Conservation (phyloP, 768 basidiomycete species). For the Mycena chlorophos region DNA sequence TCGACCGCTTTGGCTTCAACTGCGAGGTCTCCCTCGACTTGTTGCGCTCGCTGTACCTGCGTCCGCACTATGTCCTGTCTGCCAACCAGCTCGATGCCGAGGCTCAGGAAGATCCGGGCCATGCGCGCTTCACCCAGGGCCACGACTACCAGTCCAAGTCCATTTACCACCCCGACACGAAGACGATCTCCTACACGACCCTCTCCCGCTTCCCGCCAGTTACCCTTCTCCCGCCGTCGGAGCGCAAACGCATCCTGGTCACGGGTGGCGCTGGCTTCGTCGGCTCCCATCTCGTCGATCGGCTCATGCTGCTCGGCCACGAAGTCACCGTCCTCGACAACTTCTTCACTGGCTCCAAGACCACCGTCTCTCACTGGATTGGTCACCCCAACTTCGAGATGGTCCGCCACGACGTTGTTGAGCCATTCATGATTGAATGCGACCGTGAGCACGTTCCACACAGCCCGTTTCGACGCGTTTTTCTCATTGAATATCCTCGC, state of each 20-base stretch:
- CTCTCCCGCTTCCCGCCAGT: constrained; percentile 92
- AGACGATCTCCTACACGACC: constrained; percentile 89
- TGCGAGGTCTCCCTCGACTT: constrained; percentile 77
- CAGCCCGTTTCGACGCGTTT: constrained; percentile 15
- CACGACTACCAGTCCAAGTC: constrained; percentile 77
- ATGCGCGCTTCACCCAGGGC: constrained; percentile 56
- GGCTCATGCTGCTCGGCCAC: constrained; percentile 96
- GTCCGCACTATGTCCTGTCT: constrained; percentile 69
- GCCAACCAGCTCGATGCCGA: constrained; percentile 41
- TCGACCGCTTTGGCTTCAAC: constrained; percentile 87
- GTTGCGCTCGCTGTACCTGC: constrained; percentile 86
- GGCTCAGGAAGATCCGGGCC: constrained; percentile 40
- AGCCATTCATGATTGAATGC: constrained; percentile 98
- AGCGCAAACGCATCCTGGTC: constrained; percentile 87
- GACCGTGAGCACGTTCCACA: constrained; percentile 66
- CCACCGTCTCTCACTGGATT: constrained; percentile 94
- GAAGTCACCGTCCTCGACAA: constrained; percentile 97
- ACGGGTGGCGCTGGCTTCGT: constrained; percentile 99
- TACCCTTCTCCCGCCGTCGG: constrained; percentile 72
- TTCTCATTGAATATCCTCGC: constrained; percentile 17
- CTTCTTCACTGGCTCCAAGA: constrained; percentile 98
- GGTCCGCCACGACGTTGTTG: constrained; percentile 95
- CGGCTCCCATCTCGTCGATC: constrained; percentile 95
- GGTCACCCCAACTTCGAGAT: constrained; percentile 99
- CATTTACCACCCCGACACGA: constrained; percentile 76